Base-by-base conservation (phyloP, 2,329 filamentous ascomycete species). In the Sporothrix inflata region DNA sequence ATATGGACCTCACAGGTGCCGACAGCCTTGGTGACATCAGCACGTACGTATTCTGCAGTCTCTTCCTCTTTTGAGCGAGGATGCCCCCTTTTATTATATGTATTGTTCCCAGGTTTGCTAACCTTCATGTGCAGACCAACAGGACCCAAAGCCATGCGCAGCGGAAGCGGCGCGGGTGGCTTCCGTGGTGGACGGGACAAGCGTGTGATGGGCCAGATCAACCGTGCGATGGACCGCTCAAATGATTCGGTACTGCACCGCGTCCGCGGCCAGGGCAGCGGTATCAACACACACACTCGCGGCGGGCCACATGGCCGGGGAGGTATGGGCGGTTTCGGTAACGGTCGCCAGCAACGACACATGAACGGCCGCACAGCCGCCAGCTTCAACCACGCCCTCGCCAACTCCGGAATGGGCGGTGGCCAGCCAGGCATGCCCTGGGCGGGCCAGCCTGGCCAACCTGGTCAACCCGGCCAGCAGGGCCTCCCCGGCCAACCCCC, bases 101-200 rank as follows among this genome's bases (percentile, higher is more conserved):
- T 30, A 30, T 55, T 4, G 1, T 21, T 16, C 21, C 9, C 2
- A 49, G 16, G 60, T 19, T n/a, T 38, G 47, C 60, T 71, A 69
- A 71, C 72, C 47, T 6, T n/a, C 16, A 27, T 51, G n/a, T 8
- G 4, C 38, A 98, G 95, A 78, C 96, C 96, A 11, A 98, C 94
- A 69, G 96, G 95, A 72, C 96, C 96, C 21, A 96, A 94, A 80
- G 94, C 94, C 45, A 97, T 98, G 94, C 92, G 96, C 78, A 93
- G 92, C 79, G 89, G 89, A 70, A 93, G 92, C 79, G 89, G 89
- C 69, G 88, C 84, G 70, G 82, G 73, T 77, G 73, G 79, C 73
- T 78, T 81, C 57, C 79, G 85, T 76, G 85, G 86, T 71, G 87
- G 89, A 71, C 90, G 93, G 76, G 92, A 92, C 73, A 94, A 94